Evolutionary conservation across 1,284 basidiomycete genomes (phyloP), one percentile per base, ranked within the genome.

Genomic region (Agroathelia rolfsii): DNA sequence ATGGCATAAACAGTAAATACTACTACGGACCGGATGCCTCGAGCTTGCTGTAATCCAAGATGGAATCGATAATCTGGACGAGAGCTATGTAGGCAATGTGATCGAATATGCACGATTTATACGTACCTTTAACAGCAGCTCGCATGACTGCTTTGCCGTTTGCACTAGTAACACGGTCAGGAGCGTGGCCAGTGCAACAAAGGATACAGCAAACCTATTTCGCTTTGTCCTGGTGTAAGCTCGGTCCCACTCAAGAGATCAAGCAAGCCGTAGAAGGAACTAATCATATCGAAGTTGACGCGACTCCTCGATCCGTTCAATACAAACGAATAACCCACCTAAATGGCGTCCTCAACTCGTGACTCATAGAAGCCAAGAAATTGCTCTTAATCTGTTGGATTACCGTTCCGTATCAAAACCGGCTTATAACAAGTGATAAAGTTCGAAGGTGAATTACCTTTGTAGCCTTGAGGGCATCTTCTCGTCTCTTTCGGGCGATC

Each of bases 121-220:
- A 17, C 41, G 19, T 45, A 74, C 76, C 62, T 78, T 78, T 29
- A 81, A 51, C 20, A 81, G 51, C 10, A 80, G 57, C 46, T 80
- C 77, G 48, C 77, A 81, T 0, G 76, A 79, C 45, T 79, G 74
- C 43, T 80, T 80, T 0, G 77, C 76, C 4, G 77, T 80, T 62
- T 78, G 73, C 0, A 81, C 76, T 78, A 39, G 14, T 11, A 17
- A n/a, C n/a, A n/a, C n/a, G n/a, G n/a, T n/a, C n/a, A n/a, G n/a
- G n/a, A n/a, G 5, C 15, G 12, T 18, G 24, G 19, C 11, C 17
- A 7, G 10, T 32, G 8, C 20, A 30, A 6, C 12, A 32, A 16
- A 17, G 12, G 3, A 18, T 11, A 18, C 17, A 34, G 10, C 17
- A 18, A 7, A 30, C 55, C 76, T 18, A 80, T 77, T 47, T 81